phyloP scores from a whole-genome alignment of 768 basidiomycete species.

The Nidularia sp. region DNA sequence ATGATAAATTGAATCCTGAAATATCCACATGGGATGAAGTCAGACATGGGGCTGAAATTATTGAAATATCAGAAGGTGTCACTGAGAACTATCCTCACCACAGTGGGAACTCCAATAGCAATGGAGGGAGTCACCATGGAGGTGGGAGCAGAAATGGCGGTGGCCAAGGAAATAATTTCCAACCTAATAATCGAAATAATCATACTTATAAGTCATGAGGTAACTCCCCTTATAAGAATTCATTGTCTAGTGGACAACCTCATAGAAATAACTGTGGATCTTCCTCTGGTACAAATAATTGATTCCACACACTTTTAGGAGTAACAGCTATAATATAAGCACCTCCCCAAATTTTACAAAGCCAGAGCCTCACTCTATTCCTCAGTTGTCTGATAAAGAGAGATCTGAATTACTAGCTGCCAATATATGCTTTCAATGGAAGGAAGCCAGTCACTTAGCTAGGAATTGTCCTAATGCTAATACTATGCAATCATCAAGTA shows the following conservation, averaged over 20 bases:
- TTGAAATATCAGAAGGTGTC: not conserved
- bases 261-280: not conserved
- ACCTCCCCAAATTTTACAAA: not conserved
- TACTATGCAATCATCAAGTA: constrained; percentile 2
- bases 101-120: not conserved
- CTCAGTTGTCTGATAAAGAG: constrained; percentile 6
- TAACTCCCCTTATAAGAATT: not conserved
- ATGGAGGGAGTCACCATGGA: not conserved
- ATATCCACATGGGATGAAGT: not conserved
- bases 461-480: constrained; percentile 15
- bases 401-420: constrained; percentile 9
- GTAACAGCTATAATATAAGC: too few species aligned
- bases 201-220: not conserved
- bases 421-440: constrained; percentile 16
- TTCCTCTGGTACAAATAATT: too few species aligned
- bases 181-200: not conserved
- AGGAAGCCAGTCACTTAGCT: constrained; percentile 13
- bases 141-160: not conserved
- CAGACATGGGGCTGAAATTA: not conserved
- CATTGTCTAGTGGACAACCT: not conserved
- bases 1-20: too few species aligned
- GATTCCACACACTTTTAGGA: too few species aligned
- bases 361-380: not conserved
- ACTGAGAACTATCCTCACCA: too few species aligned
- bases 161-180: not conserved